Conservation (phyloP, 2,329 filamentous ascomycete genomes). For the Eutypella sp. region DNA sequence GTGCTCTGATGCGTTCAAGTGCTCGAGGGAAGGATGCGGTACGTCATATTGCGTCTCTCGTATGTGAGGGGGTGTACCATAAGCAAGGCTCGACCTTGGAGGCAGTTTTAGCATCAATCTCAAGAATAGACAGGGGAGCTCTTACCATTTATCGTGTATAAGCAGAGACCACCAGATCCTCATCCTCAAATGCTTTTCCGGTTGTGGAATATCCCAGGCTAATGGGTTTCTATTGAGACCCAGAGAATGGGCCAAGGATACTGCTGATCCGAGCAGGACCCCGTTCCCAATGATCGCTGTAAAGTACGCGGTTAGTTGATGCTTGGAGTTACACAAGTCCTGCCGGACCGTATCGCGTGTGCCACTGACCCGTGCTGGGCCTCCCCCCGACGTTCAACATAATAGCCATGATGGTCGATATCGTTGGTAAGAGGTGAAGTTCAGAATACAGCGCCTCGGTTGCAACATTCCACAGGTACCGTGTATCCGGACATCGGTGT, state of each 20-base stretch:
- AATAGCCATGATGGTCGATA: slow-evolving; percentile 53
- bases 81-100: slow-evolving; percentile 44
- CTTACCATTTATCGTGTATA: slow-evolving; percentile 51
- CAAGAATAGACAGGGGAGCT: background rate
- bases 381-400: slow-evolving; percentile 56
- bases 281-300: slow-evolving; percentile 55
- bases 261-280: slow-evolving; percentile 42
- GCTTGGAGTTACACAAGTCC: too few species aligned
- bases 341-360: too few species aligned
- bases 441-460: slow-evolving; percentile 56
- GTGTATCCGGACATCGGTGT: slow-evolving; percentile 49
- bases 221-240: slow-evolving; percentile 50
- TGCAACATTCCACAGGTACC: slow-evolving; percentile 59
- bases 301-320: too few species aligned
- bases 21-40: slow-evolving; percentile 35
- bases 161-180: slow-evolving; percentile 53
- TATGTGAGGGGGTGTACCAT: slow-evolving; percentile 48
- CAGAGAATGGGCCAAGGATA: slow-evolving; percentile 48
- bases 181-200: slow-evolving; percentile 47
- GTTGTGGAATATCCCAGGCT: slow-evolving; percentile 45
- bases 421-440: slow-evolving; percentile 51
- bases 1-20: slow-evolving; percentile 9
- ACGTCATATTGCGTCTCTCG: slow-evolving; percentile 43
- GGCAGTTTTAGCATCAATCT: background rate
- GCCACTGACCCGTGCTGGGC: too few species aligned